Percentiles rank a stretch among this genome's conserved stretches.
Conservation (phyloP, 768 basidiomycete species). For the Leccinum subgranulosum region DNA sequence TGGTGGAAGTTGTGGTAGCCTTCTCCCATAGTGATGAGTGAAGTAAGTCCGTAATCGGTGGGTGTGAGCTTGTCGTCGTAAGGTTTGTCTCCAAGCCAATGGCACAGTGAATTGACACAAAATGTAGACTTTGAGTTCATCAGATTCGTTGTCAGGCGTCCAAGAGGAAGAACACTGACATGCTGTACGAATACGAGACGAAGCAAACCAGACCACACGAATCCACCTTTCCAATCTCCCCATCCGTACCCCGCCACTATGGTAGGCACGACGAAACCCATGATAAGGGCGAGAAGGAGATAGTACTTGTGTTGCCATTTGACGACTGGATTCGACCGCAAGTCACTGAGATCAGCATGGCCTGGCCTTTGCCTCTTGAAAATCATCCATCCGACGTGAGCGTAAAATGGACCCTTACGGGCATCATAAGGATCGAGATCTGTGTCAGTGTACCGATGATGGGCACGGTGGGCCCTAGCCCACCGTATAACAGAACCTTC, state of each 20-base stretch:
- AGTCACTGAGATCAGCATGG: slow-evolving; percentile 80
- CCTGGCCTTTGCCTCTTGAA: slow-evolving; percentile 82
- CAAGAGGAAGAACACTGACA: slow-evolving; percentile 40
- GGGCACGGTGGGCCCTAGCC: slow-evolving; percentile 92
- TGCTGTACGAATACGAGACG: slow-evolving; percentile 79
- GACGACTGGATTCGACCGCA: slow-evolving; percentile 72
- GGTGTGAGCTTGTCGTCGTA: slow-evolving; percentile 93
- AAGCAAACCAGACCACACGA: slow-evolving; percentile 38
- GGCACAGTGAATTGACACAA: slow-evolving; percentile 91
- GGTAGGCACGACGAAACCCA: slow-evolving; percentile 70
- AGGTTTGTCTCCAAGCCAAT: slow-evolving; percentile 87
- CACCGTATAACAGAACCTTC: slow-evolving; percentile 98
- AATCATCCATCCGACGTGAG: slow-evolving; percentile 88
- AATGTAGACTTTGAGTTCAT: slow-evolving; percentile 66
- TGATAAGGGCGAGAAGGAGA: slow-evolving; percentile 56
- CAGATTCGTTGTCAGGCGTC: background rate
- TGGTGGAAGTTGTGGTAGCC: slow-evolving; percentile 99
- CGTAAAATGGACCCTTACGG: slow-evolving; percentile 77
- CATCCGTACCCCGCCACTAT: slow-evolving; percentile 16
- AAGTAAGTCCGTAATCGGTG: slow-evolving; percentile 79
- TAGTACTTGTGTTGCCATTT: slow-evolving; percentile 85
- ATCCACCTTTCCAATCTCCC: slow-evolving; percentile 26
- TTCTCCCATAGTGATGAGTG: slow-evolving; percentile 85
- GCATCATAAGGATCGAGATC: slow-evolving; percentile 92
- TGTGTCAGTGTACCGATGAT: slow-evolving; percentile 93